A percentile compares a stretch with the other conserved stretches of the same genome.
Conservation (phyloP, 441 rosid genomes). For the Omphalea diandra region DNA sequence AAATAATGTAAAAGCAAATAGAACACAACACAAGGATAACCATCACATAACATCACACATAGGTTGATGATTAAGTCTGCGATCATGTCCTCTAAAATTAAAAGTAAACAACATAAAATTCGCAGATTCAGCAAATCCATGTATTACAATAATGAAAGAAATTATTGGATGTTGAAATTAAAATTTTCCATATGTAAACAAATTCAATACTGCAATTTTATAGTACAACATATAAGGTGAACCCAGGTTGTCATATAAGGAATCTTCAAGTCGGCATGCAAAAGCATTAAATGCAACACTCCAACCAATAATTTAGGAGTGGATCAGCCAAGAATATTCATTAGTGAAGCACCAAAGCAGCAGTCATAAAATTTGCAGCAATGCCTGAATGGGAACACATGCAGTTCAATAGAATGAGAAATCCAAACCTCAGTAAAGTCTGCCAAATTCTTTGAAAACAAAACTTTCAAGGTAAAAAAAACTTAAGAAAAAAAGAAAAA, state of each 20-base stretch:
- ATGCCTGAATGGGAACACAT: not conserved
- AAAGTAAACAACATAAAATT: not conserved
- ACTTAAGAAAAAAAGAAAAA: too few species aligned
- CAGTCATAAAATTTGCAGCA: not conserved
- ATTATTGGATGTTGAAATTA: not conserved
- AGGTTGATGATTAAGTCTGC: not conserved
- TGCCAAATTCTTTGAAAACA: not conserved
- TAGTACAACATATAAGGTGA: not conserved
- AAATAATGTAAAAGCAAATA: constrained; percentile 1
- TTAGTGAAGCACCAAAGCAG: not conserved
- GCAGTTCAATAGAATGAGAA: not conserved
- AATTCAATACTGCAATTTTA: not conserved
- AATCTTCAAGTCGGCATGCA: not conserved
- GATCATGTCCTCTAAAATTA: not conserved
- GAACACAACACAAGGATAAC: not conserved
- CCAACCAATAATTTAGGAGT: not conserved
- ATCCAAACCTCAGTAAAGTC: not conserved
- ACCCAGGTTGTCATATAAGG: not conserved
- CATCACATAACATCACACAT: not conserved
- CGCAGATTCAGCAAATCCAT: not conserved
- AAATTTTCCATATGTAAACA: not conserved
- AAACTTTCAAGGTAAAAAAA: too few species aligned
- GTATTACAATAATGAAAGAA: not conserved
- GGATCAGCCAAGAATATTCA: not conserved
- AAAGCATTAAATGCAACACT: not conserved